These are phyloP conservation scores for Leptomonas seymouri DNA, from an alignment of 208 protist species.

Conservation along the genomic window DNA sequence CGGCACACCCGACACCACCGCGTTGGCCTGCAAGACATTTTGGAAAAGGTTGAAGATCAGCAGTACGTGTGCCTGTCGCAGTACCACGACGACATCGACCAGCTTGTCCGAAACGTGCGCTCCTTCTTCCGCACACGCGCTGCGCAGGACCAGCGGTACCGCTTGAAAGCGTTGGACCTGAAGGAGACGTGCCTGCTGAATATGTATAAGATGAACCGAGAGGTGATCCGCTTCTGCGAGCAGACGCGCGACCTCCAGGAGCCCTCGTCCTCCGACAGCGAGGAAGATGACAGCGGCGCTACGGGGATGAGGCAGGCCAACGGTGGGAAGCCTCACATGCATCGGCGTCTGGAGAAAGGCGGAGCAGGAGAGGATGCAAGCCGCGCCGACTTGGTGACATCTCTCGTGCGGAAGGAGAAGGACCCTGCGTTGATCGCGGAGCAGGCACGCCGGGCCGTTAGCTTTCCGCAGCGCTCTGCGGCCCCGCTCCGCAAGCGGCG, in stretches of 20 bases:
- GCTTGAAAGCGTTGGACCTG: constrained; percentile 72
- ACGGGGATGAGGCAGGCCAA: neutral
- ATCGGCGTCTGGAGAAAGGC: neutral
- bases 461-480: constrained; percentile 34
- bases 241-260: constrained; percentile 58
- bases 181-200: constrained; percentile 81
- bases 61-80: constrained; percentile 83
- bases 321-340: neutral
- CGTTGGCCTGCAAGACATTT: constrained; percentile 69
- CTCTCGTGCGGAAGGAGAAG: constrained; percentile 25
- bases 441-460: constrained; percentile 23
- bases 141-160: constrained; percentile 58
- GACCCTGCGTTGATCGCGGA: constrained; percentile 36
- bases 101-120: constrained; percentile 76
- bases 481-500: constrained; percentile 6
- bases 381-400: neutral
- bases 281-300: constrained; percentile 20
- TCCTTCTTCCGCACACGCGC: constrained; percentile 78
- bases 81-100: constrained; percentile 86
- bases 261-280: constrained; percentile 40
- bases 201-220: constrained; percentile 82
- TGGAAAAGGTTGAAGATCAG: constrained; percentile 79
- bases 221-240: constrained; percentile 84
- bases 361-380: neutral
- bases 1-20: constrained; percentile 48